These are phyloP conservation scores for Tricholoma sp. DNA, from an alignment of 768 basidiomycete species.

Conservation along the genomic window DNA sequence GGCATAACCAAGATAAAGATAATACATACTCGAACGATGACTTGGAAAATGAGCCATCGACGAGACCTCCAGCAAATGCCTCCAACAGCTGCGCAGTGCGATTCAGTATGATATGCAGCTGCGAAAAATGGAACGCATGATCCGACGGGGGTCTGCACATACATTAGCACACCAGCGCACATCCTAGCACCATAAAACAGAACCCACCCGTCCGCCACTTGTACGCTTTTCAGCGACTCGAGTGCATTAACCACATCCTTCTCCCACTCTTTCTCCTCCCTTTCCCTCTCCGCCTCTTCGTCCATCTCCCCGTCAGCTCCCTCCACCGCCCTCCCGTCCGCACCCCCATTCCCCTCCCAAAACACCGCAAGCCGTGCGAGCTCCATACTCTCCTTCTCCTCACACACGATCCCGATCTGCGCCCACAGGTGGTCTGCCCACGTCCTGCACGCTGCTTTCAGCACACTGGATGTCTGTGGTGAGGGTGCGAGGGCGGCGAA, in stretches of 20 bases:
- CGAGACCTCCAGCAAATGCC: constrained; percentile 56
- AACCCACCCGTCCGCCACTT: constrained; percentile 60
- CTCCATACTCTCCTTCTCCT: constrained; percentile 71
- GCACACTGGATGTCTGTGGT: constrained; percentile 55
- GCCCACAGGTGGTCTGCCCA: constrained; percentile 99
- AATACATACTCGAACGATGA: constrained; percentile 52
- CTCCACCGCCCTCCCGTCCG: constrained; percentile 24
- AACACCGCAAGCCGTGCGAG: constrained; percentile 68
- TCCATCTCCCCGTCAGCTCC: constrained; percentile 52
- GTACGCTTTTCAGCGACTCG: constrained; percentile 51
- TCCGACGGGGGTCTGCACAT: constrained; percentile 49
- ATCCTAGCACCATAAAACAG: background rate
- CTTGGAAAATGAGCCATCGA: constrained; percentile 42
- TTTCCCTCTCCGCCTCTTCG: constrained; percentile 36
- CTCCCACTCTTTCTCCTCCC: constrained; percentile 61
- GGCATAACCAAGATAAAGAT: background rate
- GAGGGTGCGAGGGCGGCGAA: constrained; percentile 84
- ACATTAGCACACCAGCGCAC: constrained; percentile 11
- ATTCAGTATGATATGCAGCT: constrained; percentile 72
- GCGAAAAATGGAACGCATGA: constrained; percentile 79
- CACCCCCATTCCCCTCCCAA: constrained; percentile 59
- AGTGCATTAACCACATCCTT: constrained; percentile 51
- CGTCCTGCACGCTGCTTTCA: constrained; percentile 72
- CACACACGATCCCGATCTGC: constrained; percentile 73
- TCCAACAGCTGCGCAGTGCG: constrained; percentile 65